phyloP scores from a whole-genome alignment of 2,329 filamentous ascomycete genomes.

The Dendryphion nanum region DNA sequence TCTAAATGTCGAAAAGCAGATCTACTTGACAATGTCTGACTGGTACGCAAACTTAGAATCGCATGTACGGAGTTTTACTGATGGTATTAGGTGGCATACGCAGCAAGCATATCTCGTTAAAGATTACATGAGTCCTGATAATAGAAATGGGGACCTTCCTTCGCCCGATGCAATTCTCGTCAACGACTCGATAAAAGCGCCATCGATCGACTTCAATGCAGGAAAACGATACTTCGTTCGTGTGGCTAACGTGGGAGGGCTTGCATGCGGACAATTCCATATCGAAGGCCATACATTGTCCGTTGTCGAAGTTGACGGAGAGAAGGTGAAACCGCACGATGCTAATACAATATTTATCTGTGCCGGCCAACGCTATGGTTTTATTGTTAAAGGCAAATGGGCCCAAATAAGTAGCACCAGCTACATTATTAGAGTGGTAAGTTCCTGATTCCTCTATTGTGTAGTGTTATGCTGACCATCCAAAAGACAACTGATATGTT shows the following conservation, averaged over 20 bases:
- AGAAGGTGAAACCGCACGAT: slow-evolving; percentile 31
- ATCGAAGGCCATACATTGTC: slow-evolving; percentile 6
- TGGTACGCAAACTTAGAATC: slow-evolving; percentile 52
- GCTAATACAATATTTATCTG: slow-evolving; percentile 37
- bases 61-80: neutral
- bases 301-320: slow-evolving; percentile 7
- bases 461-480: no score
- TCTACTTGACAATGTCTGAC: slow-evolving; percentile 64
- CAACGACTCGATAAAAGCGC: slow-evolving; percentile 64
- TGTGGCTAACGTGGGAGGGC: slow-evolving; percentile 69
- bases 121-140: slow-evolving; percentile 48
- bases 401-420: no score
- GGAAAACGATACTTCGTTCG: slow-evolving; percentile 71
- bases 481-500: no score
- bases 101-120: slow-evolving; percentile 51
- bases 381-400: slow-evolving; percentile 57
- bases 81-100: slow-evolving; percentile 56
- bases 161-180: slow-evolving; percentile 68
- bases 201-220: slow-evolving; percentile 58
- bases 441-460: no score
- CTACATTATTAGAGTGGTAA: no score
- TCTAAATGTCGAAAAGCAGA: slow-evolving; percentile 60
- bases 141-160: slow-evolving; percentile 56
- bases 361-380: slow-evolving; percentile 59
- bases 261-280: slow-evolving; percentile 48